Base-by-base conservation (phyloP, 2,329 filamentous ascomycete species). In the Colletotrichum euphorbiae region DNA sequence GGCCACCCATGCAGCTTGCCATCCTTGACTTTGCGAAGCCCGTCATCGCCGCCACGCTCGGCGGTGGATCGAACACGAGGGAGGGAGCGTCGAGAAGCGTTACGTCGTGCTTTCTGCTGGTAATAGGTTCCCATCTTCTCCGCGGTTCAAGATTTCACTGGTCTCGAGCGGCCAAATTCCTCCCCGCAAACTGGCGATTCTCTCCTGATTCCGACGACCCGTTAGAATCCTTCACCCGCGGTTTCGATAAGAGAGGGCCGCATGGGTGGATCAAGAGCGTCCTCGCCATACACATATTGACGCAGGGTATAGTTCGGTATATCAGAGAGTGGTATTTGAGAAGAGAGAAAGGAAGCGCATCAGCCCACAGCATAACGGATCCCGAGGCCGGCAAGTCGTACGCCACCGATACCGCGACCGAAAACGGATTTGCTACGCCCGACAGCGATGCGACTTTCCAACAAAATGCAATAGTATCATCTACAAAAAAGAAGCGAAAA, bases 21-120 rank as follows among this genome's bases (percentile, higher is more conserved):
- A 91, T 95, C 66, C 85, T 98, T 73, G 94, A 98, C 77, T 86
- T 97, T 59, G 93, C 94, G 69, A 95, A 98, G 79, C 93, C 95
- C 67, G 93, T 97, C 76, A 97, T 98, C 75, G 94, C 94, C 67
- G 89, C 97, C 66, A 97, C 94, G 0, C 83, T 98, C 11, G 94
- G 94, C 70, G 94, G 94, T 69, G 93, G 93, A 67, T 91, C 89
- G 7, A 89, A 87, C 71, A 88, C 89, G 7, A 87, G 86, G 72
- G 87, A 90, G 69, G 89, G 90, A 58, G 89, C 90, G 4, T 90
- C 90, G 62, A 89, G 90, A 74, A 93, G 91, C 75, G 88, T 93
- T 52, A 84, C 92, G 57, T 87, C 91, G 45, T 93, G 91, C 76
- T 86, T 92, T 72, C 81, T 87, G 71, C 90, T 93, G 78, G 90